Evolutionary conservation across 2,329 filamentous ascomycete genomes (phyloP).

Genomic region (Colletotrichum trifolii): DNA sequence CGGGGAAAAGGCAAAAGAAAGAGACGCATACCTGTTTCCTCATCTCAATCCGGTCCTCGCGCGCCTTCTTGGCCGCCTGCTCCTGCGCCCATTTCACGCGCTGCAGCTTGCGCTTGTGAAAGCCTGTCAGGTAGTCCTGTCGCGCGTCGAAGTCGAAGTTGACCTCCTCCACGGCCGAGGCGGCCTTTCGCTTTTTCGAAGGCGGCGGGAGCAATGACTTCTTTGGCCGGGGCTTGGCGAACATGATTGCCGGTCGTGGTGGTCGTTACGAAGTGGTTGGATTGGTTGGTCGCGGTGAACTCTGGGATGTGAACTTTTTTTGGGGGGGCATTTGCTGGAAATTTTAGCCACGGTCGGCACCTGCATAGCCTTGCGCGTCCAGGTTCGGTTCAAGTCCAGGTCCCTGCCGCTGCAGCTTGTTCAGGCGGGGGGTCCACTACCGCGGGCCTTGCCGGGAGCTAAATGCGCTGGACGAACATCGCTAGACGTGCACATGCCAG

Average conservation of each 20-base stretch:
- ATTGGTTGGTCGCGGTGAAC: constrained; percentile 25
- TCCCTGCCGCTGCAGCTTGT: constrained; percentile 27
- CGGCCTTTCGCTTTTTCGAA: constrained; percentile 74
- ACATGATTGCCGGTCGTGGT: constrained; percentile 49
- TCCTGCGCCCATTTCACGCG: constrained; percentile 88
- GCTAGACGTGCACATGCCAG: constrained; percentile 18
- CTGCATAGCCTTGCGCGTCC: constrained; percentile 27
- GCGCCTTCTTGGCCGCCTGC: constrained; percentile 78
- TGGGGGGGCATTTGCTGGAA: constrained; percentile 18
- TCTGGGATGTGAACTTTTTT: constrained; percentile 9
- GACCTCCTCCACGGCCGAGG: constrained; percentile 78
- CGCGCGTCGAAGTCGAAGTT: constrained; percentile 84
- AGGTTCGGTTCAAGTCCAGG: constrained; percentile 7
- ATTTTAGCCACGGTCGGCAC: neutral
- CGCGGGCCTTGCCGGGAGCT: constrained; percentile 35
- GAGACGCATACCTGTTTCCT: constrained; percentile 74
- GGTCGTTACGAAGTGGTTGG: constrained; percentile 17
- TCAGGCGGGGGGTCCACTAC: constrained; percentile 27
- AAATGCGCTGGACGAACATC: constrained; percentile 30
- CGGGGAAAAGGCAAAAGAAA: too few relatives aligned
- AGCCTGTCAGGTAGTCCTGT: constrained; percentile 90
- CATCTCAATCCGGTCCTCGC: constrained; percentile 78
- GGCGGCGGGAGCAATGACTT: constrained; percentile 67
- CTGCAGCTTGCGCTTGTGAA: constrained; percentile 94
- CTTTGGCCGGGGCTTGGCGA: constrained; percentile 69